Evolutionary conservation across 805 yeast species (phyloP).

Genomic region (Candida namnaoensis): DNA sequence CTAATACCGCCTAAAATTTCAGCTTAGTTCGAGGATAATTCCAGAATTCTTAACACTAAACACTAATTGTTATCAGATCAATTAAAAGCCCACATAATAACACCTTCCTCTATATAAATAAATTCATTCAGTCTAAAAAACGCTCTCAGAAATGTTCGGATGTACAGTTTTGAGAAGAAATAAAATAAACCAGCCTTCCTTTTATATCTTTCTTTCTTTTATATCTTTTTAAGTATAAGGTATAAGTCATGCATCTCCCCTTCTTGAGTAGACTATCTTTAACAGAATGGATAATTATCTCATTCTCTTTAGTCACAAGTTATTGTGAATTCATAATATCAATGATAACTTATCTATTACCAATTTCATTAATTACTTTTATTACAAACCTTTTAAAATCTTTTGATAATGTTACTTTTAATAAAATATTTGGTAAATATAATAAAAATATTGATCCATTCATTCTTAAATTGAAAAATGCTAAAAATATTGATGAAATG

Average conservation of each 20-base stretch:
- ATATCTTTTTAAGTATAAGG: too few species aligned
- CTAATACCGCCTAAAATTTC: too few species aligned
- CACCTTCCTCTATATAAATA: too few species aligned
- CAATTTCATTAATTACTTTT: conserved; percentile 28
- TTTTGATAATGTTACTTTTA: conserved; percentile 10
- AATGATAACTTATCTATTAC: conserved; percentile 35
- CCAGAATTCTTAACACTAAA: too few species aligned
- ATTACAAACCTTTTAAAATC: conserved; percentile 22
- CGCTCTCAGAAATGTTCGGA: too few species aligned
- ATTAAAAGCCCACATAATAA: too few species aligned
- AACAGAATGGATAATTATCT: conserved; percentile 40
- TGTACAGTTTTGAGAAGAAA: too few species aligned
- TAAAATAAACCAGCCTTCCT: too few species aligned
- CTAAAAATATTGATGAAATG: conserved; percentile 54
- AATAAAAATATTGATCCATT: conserved; percentile 5
- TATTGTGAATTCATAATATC: conserved; percentile 41
- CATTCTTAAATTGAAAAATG: conserved; percentile 31
- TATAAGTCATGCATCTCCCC: conserved; percentile 28
- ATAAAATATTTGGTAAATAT: conserved; percentile 1
- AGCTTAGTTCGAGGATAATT: too few species aligned
- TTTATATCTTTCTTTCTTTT: too few species aligned
- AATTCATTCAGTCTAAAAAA: too few species aligned
- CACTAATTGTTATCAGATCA: too few species aligned
- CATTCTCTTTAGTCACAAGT: conserved; percentile 33
- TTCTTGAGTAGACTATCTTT: conserved; percentile 37